Percentiles rank a stretch among this genome's conserved stretches.
Conservation (phyloP, 768 basidiomycete genomes). For the Pleurotus tuber-regium region DNA sequence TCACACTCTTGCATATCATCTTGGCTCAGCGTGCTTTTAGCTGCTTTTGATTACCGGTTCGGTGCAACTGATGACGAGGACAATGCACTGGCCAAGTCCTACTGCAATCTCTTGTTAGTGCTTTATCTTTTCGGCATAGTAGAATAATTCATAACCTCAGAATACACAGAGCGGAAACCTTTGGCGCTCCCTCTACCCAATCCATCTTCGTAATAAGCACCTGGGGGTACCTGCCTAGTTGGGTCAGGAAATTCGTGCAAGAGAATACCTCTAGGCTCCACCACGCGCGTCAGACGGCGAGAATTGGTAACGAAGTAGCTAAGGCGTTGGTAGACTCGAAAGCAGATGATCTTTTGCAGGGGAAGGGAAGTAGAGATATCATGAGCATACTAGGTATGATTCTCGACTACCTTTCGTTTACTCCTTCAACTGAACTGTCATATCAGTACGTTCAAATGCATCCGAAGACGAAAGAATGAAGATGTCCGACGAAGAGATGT, state of each 20-base stretch:
- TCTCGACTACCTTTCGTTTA: background rate
- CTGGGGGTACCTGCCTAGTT: conserved; percentile 18
- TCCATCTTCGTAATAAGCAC: conserved; percentile 19
- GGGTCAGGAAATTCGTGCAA: conserved; percentile 25
- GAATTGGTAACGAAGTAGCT: conserved; percentile 18
- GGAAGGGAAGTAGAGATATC: conserved; percentile 23
- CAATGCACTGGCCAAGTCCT: conserved; percentile 53
- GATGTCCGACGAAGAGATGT: conserved; percentile 31
- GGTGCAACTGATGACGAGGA: conserved; percentile 45
- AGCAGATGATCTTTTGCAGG: conserved; percentile 19
- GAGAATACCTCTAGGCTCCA: conserved; percentile 16
- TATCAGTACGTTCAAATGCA: conserved; percentile 36
- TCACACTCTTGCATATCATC: background rate
- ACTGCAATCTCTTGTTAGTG: conserved; percentile 46
- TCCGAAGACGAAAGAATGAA: conserved; percentile 27
- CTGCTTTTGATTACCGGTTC: conserved; percentile 56
- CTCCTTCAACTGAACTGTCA: background rate
- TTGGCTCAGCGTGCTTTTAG: conserved; percentile 18
- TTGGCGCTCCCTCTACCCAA: conserved; percentile 15
- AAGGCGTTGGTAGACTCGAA: conserved; percentile 22
- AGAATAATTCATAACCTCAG: background rate
- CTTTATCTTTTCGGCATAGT: background rate
- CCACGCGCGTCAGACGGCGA: conserved; percentile 17
- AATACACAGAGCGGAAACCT: conserved; percentile 16
- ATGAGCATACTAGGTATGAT: conserved; percentile 28